Conservation (phyloP, 768 basidiomycete genomes). For the Grammothele lineata region DNA sequence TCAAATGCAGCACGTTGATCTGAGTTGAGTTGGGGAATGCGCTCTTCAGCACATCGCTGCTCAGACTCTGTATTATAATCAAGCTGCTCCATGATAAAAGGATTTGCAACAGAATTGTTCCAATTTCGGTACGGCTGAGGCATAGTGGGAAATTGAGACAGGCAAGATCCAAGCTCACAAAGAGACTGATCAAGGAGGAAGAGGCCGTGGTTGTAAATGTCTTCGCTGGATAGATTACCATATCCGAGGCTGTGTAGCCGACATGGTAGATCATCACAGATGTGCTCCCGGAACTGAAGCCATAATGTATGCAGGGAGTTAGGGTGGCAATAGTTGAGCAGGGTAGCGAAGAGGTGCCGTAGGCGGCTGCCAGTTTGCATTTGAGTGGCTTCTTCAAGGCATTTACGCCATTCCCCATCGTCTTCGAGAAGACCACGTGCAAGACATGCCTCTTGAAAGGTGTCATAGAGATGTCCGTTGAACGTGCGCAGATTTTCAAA, state of each 20-base stretch:
- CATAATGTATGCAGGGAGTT: slow-evolving; percentile 37
- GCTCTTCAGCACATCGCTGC: not conserved
- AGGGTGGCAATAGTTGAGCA: slow-evolving; percentile 29
- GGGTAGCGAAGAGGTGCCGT: slow-evolving; percentile 35
- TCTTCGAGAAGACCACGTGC: slow-evolving; percentile 38
- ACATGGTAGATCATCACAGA: slow-evolving; percentile 39
- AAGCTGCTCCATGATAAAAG: slow-evolving; percentile 30
- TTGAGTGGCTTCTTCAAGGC: slow-evolving; percentile 35
- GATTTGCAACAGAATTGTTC: slow-evolving; percentile 20
- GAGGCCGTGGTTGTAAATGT: slow-evolving; percentile 40
- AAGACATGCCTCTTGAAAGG: slow-evolving; percentile 39
- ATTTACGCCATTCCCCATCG: slow-evolving; percentile 37
- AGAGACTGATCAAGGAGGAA: slow-evolving; percentile 33
- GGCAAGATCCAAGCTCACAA: slow-evolving; percentile 13
- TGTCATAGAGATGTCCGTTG: slow-evolving; percentile 21
- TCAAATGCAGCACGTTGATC: not conserved
- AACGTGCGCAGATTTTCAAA: slow-evolving; percentile 25
- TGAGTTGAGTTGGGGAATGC: not conserved
- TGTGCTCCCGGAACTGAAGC: slow-evolving; percentile 28
- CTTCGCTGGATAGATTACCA: slow-evolving; percentile 24
- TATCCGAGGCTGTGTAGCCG: slow-evolving; percentile 15
- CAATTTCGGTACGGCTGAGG: too few relatives aligned
- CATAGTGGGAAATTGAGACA: slow-evolving; percentile 22
- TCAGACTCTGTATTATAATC: slow-evolving; percentile 20
- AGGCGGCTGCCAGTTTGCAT: slow-evolving; percentile 36